Percentiles rank a stretch among this genome's conserved stretches.
Conservation (phyloP, 2,329 filamentous ascomycete species). For the Annulohypoxylon truncatum region DNA sequence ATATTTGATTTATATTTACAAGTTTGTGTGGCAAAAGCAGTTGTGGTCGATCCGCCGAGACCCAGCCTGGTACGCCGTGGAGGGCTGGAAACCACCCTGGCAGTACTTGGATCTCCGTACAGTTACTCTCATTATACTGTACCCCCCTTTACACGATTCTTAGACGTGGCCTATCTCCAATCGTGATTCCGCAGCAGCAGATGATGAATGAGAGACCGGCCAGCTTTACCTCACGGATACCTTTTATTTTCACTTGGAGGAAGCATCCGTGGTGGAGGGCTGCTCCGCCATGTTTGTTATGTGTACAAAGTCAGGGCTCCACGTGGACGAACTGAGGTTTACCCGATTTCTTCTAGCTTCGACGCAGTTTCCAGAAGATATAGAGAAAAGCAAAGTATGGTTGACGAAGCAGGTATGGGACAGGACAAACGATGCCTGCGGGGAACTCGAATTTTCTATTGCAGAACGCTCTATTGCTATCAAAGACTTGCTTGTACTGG, state of each 20-base stretch:
- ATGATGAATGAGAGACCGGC: constrained; percentile 13
- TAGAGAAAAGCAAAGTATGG: constrained; percentile 33
- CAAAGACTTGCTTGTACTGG: constrained; percentile 28
- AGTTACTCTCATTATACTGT: constrained; percentile 41
- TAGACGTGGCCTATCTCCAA: constrained; percentile 43
- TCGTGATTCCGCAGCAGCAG: constrained; percentile 20
- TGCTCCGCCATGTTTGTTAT: constrained; percentile 31
- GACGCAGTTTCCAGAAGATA: constrained; percentile 30
- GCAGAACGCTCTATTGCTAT: constrained; percentile 16
- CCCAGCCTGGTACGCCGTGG: constrained; percentile 38
- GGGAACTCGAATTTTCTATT: constrained; percentile 14
- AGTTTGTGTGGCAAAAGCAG: constrained; percentile 29
- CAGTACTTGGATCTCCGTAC: constrained; percentile 44
- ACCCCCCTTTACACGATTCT: constrained; percentile 37
- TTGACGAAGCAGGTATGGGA: constrained; percentile 21
- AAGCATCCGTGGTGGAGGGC: constrained; percentile 27
- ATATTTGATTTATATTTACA: constrained; percentile 41
- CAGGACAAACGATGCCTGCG: constrained; percentile 19
- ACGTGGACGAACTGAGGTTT: constrained; percentile 27
- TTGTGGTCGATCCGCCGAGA: constrained; percentile 33
- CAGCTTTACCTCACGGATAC: constrained; percentile 34
- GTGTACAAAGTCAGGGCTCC: constrained; percentile 38
- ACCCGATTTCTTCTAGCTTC: constrained; percentile 26
- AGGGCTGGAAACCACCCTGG: constrained; percentile 46
- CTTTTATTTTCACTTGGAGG: constrained; percentile 35